Conservation (phyloP, 345 rosid genomes). For the Ceriops decandra region DNA sequence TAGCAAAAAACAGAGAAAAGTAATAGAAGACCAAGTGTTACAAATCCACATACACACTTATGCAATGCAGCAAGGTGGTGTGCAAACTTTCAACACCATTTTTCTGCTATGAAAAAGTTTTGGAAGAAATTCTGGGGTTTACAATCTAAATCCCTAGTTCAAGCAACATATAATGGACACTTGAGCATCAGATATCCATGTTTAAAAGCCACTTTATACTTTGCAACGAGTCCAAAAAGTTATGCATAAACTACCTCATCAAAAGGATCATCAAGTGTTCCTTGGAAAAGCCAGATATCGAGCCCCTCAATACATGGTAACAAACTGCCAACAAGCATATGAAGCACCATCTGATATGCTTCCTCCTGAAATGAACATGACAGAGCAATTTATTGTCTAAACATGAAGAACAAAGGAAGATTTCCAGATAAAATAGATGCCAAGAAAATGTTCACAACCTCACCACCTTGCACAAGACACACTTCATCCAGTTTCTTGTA, state of each 20-base stretch:
- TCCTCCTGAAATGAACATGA: constrained; percentile 63
- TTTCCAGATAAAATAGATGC: constrained; percentile 8
- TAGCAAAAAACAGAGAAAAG: too few relatives aligned
- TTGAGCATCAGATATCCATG: constrained; percentile 1
- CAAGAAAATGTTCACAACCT: constrained; percentile 52
- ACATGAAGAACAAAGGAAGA: constrained; percentile 16
- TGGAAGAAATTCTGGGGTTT: neutral
- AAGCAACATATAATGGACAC: neutral
- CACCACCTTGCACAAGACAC: constrained; percentile 87
- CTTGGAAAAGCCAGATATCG: constrained; percentile 92
- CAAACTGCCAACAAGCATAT: constrained; percentile 71
- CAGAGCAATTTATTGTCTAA: constrained; percentile 8
- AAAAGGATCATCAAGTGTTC: constrained; percentile 84
- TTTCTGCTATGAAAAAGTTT: neutral
- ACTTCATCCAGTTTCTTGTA: constrained; percentile 70
- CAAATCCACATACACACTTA: too few relatives aligned
- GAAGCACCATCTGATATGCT: constrained; percentile 67
- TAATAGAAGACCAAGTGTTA: too few relatives aligned
- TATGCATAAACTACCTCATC: constrained; percentile 62
- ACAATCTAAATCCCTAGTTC: neutral
- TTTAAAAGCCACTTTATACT: constrained; percentile 5
- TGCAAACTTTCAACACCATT: neutral
- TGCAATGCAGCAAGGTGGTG: neutral
- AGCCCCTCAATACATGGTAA: constrained; percentile 71
- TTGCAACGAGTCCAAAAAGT: constrained; percentile 13